Evolutionary conservation across 768 basidiomycete species (phyloP).

Genomic region (Termitomyces sp.): DNA sequence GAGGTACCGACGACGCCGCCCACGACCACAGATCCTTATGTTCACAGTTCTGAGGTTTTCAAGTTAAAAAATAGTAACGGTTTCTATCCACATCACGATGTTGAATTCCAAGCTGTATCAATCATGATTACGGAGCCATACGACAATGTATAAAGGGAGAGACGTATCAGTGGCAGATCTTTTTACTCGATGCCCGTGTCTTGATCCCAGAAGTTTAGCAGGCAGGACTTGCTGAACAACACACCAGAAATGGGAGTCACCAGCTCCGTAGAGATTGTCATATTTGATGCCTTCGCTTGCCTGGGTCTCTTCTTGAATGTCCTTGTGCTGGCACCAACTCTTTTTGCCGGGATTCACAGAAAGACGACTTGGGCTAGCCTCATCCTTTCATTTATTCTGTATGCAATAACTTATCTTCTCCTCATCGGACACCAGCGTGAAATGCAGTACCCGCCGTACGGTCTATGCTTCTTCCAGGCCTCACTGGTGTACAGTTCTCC

Average conservation of each 20-base stretch:
- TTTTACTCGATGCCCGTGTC: background rate
- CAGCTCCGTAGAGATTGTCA: background rate
- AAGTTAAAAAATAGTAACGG: background rate
- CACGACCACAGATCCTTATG: no score
- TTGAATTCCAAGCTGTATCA: background rate
- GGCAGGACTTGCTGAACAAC: background rate
- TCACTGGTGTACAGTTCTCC: background rate
- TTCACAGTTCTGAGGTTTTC: no score
- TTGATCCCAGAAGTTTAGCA: background rate
- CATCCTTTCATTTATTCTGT: background rate
- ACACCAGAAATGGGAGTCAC: background rate
- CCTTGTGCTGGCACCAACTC: background rate
- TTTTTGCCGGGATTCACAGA: background rate
- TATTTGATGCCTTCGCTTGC: background rate
- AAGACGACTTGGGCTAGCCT: background rate
- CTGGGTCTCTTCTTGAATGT: slow-evolving; percentile 1
- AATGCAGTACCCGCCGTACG: background rate
- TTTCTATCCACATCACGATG: background rate
- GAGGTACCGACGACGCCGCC: no score
- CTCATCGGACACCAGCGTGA: background rate
- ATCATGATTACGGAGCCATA: background rate
- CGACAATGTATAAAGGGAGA: background rate
- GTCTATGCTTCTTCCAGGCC: background rate
- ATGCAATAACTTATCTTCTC: background rate
- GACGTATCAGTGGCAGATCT: background rate